A percentile compares a stretch with the other conserved stretches of the same genome.
Evolutionary conservation across 257 asterid species (phyloP).

Genomic region (Ligustrum vulgare): DNA sequence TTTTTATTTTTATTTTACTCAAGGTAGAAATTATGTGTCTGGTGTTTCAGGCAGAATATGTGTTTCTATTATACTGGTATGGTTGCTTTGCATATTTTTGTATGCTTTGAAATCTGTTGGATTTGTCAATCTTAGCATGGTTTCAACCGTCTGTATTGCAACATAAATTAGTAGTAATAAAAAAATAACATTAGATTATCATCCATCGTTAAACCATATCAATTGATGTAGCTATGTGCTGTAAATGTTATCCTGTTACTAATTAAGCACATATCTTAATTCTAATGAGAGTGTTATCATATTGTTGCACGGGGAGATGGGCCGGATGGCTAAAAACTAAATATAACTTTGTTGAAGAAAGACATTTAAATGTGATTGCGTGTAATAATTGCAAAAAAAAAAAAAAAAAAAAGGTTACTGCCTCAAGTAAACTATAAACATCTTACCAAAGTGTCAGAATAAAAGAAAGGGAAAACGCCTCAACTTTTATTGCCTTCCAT

Average conservation of each 20-base stretch:
- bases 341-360: background rate
- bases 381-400: background rate
- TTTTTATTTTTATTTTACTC: constrained; percentile 8
- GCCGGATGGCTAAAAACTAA: background rate
- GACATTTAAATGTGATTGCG: background rate
- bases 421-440: background rate
- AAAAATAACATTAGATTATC: constrained; percentile 2
- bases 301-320: background rate
- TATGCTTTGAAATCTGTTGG: constrained; percentile 17
- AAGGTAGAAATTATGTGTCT: background rate
- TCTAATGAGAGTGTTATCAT: background rate
- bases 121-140: background rate
- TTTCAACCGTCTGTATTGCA: background rate
- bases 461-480: background rate
- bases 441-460: background rate
- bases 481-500: background rate
- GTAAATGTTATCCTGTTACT: background rate
- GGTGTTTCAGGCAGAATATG: constrained; percentile 12
- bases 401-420: background rate
- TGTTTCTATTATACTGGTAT: constrained; percentile 12
- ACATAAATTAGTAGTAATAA: constrained; percentile 3
- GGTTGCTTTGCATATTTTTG: constrained; percentile 8
- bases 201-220: background rate
- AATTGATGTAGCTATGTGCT: background rate
- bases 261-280: background rate